Evolutionary conservation across 1,284 basidiomycete genomes (phyloP).

Genomic region (Cutaneotrichosporon sp.): DNA sequence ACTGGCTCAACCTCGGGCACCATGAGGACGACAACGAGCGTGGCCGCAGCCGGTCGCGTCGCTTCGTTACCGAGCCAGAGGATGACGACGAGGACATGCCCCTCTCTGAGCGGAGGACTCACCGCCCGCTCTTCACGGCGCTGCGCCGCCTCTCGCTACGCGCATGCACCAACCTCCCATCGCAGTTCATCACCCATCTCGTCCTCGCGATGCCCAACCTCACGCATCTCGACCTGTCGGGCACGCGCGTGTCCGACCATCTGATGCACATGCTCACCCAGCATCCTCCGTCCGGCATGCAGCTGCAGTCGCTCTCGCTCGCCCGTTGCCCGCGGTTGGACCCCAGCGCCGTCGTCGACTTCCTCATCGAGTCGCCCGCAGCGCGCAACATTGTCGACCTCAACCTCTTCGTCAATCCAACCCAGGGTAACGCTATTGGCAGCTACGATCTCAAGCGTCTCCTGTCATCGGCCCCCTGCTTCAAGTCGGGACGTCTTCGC

Average conservation of each 20-base stretch:
- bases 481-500: constrained; percentile 66
- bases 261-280: constrained; percentile 50
- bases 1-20: constrained; percentile 54
- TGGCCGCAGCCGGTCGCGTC: constrained; percentile 27
- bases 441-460: constrained; percentile 65
- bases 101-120: constrained; percentile 45
- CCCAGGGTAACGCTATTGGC: constrained; percentile 74
- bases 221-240: constrained; percentile 52
- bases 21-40: constrained; percentile 54
- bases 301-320: constrained; percentile 75
- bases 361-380: constrained; percentile 67
- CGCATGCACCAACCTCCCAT: constrained; percentile 70
- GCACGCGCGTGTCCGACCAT: constrained; percentile 65
- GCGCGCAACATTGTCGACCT: constrained; percentile 63
- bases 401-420: constrained; percentile 81
- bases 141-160: constrained; percentile 78
- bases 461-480: constrained; percentile 71
- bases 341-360: constrained; percentile 68
- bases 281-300: constrained; percentile 56
- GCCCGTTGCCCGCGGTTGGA: constrained; percentile 81
- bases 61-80: constrained; percentile 12
- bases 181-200: constrained; percentile 69
- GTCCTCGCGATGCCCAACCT: constrained; percentile 52
- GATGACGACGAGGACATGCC: constrained; percentile 22
- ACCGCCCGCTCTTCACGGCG: constrained; percentile 57